Evolutionary conservation across 345 rosid genomes (phyloP), one percentile per base, ranked within the genome.

Genomic region (Brassica incana): DNA sequence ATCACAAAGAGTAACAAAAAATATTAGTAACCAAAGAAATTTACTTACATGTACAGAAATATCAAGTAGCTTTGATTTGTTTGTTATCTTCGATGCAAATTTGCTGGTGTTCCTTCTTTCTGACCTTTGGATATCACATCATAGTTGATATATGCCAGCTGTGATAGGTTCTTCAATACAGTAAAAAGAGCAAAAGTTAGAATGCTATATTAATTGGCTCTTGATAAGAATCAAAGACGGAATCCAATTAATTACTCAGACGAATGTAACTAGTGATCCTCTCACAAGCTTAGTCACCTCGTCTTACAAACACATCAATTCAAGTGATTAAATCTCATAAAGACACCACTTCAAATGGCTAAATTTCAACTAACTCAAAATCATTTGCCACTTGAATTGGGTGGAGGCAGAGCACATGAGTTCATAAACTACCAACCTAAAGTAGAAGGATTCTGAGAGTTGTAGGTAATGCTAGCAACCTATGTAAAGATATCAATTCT

Each of bases 71-170:
- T 8, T 52, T 69, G 45, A 33, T 65, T 68, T 43, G 45, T 43
- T 45, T 73, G 62, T 50, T 78, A 35, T 84, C 85, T 88, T 40
- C 79, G 23, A 52, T 80, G 83, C 43, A 85, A 79, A 70, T 82
- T 86, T 67, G 78, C 43, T 1, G 84, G 81, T 9, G 81, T 84
- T 60, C 88, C 90, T 35, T 89, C 94, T 85, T 89, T 91, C 88
- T 83, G 89, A 54, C 91, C 92, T 84, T 90, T 92, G 12, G 97
- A 90, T 72, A 92, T 87, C 85, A 91, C 86, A 83, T 93, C 97
- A 48, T 87, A 88, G 87, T 93, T 95, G 87, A 95, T 89, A 6
- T 89, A 88, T 70, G 91, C 98, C 32, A 95, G 94, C 89, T 91
- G 89, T 56, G 89, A 54, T 54, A 91, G 92, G 84, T 95, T 95